Evolutionary conservation across 257 asterid genomes (phyloP).

Genomic region (Forsythia suspensa): DNA sequence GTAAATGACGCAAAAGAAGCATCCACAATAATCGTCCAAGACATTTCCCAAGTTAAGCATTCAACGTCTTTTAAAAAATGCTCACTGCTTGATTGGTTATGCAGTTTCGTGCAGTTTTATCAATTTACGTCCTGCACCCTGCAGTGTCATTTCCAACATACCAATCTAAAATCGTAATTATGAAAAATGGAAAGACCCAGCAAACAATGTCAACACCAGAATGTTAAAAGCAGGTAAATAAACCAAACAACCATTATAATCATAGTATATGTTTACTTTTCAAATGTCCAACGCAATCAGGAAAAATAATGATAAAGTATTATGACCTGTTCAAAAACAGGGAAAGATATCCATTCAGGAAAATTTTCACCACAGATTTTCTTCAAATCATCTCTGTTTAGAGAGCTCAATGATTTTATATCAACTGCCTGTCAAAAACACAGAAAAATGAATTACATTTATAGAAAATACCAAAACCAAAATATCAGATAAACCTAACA

Average conservation of each 20-base stretch:
- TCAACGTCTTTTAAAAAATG: neutral
- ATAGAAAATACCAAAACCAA: neutral
- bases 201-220: neutral
- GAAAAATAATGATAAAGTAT: conserved; percentile 1
- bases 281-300: conserved; percentile 12
- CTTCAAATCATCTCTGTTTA: conserved; percentile 84
- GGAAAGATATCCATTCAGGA: conserved; percentile 98
- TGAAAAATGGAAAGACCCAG: neutral
- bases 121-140: neutral
- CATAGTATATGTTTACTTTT: conserved; percentile 4
- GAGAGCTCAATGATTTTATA: conserved; percentile 72
- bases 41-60: neutral
- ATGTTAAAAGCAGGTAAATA: neutral
- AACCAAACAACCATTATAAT: neutral
- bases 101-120: conserved; percentile 1
- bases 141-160: neutral
- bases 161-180: neutral
- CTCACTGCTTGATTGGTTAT: conserved; percentile 2
- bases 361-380: conserved; percentile 91
- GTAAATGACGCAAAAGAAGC: neutral
- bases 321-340: conserved; percentile 86
- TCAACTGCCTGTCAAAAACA: conserved; percentile 76
- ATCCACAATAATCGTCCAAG: neutral
- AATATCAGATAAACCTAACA: conserved; percentile 1
- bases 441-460: conserved; percentile 17